A percentile compares a stretch with the other conserved stretches of the same genome.
Conservation (phyloP, 257 asterid species). For the Solanum sejunctum region DNA sequence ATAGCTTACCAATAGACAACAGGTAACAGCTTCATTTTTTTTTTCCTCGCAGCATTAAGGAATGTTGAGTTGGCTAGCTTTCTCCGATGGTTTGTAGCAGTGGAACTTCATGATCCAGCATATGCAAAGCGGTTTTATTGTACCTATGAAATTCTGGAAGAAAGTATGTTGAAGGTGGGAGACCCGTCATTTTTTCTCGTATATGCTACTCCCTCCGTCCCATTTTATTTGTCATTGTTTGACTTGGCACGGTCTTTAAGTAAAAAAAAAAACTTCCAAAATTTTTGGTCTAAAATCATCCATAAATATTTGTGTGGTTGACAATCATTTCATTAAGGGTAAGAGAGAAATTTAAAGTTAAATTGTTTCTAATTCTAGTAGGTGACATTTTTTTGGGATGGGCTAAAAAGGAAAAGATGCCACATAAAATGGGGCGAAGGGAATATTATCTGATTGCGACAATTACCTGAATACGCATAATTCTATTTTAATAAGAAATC, state of each 20-base stretch:
- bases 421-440: no score
- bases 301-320: no score
- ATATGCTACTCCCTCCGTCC: neutral
- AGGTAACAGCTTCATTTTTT: neutral
- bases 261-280: no score
- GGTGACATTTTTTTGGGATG: no score
- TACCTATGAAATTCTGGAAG: slow-evolving; percentile 84
- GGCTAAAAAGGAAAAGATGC: no score
- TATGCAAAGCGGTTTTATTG: slow-evolving; percentile 87
- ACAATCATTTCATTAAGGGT: no score
- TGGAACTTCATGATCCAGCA: slow-evolving; percentile 92
- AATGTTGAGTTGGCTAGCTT: slow-evolving; percentile 96
- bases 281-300: no score
- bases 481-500: neutral
- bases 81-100: slow-evolving; percentile 97
- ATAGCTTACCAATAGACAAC: neutral
- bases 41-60: slow-evolving; percentile 54
- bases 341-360: no score
- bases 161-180: slow-evolving; percentile 78
- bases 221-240: no score
- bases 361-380: no score
- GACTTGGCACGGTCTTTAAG: no score
- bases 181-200: neutral
- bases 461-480: neutral
- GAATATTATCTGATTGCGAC: neutral